phyloP scores from a whole-genome alignment of 768 basidiomycete genomes.

The Leccinum fibrillosum region DNA sequence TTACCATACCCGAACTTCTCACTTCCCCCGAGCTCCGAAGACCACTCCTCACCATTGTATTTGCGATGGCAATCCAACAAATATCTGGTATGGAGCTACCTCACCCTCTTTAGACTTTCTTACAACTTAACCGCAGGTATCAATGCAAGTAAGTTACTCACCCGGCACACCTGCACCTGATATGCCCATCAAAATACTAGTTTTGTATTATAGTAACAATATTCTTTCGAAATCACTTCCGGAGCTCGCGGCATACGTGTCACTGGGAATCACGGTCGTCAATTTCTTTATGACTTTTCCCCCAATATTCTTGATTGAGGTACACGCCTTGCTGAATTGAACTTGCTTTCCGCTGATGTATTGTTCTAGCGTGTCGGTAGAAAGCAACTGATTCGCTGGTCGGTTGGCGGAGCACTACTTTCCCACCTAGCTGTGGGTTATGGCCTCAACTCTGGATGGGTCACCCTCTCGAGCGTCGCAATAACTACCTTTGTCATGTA shows the following conservation, averaged over 20 bases:
- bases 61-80: slow-evolving; percentile 77
- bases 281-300: slow-evolving; percentile 78
- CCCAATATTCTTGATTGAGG: slow-evolving; percentile 85
- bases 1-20: slow-evolving; percentile 55
- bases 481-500: slow-evolving; percentile 82
- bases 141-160: slow-evolving; percentile 55
- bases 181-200: slow-evolving; percentile 35
- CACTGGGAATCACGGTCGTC: slow-evolving; percentile 78
- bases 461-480: slow-evolving; percentile 63
- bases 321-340: slow-evolving; percentile 24
- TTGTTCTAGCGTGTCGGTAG: slow-evolving; percentile 64
- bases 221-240: slow-evolving; percentile 82
- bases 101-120: slow-evolving; percentile 2
- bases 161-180: neutral
- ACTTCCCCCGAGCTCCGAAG: slow-evolving; percentile 50
- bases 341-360: slow-evolving; percentile 2
- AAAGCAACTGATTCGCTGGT: slow-evolving; percentile 62
- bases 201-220: slow-evolving; percentile 88
- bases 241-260: slow-evolving; percentile 75
- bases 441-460: slow-evolving; percentile 61
- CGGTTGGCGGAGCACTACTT: slow-evolving; percentile 59
- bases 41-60: slow-evolving; percentile 63
- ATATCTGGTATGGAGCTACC: slow-evolving; percentile 52
- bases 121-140: slow-evolving; percentile 47
- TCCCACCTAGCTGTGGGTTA: slow-evolving; percentile 69